Evolutionary conservation across 257 asterid genomes (phyloP), one percentile per base, ranked within the genome.

Genomic region (Solanum dulcamara): DNA sequence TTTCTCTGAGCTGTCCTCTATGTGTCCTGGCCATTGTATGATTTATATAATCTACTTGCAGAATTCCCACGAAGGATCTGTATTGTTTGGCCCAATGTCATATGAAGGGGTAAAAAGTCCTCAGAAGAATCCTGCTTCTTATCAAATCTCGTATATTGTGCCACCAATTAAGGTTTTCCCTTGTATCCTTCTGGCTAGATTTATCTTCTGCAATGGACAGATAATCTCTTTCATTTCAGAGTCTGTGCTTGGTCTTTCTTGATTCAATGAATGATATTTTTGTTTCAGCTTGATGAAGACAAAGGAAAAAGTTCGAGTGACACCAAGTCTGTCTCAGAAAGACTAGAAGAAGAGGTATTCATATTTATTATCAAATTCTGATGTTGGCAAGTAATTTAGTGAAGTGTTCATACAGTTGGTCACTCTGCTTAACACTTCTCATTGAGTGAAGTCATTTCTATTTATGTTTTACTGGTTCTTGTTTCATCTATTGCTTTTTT

Each of bases 311-410:
- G 85, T 87, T 86, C 93, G 77, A 88, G 91, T 71, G 87, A 92
- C 88, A 84, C 89, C 88, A 95, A 90, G 92, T 93, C 93, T 59
- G 90, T 95, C 75, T 85, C 88, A 6, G 99, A 96, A 89, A 92
- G 93, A 83, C 80, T 95, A 86, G 93, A 94, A 85, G 98, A 93
- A 87, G 97, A 95, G 99, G 99, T 95, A 89, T 46, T 46, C 83
- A 26, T 44, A 46, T 4, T 18, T 77, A 46, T 48, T 28, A 48
- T 46, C 62, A 42, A 72, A 72, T 42, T 17, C 15, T 42, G 20
- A 35, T 35, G 50, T 72, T 13, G 38, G 62, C 42, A 46, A 75
- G 83, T 77, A 46, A 22, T 26, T 28, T 26, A n/a, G n/a, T 77
- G 4, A 44, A 75, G 81, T 77, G 37, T 77, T 17, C 82, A 8